These are phyloP conservation scores for Fusarium nurragi DNA, from an alignment of 2,329 filamentous ascomycete species.

Conservation along the genomic window DNA sequence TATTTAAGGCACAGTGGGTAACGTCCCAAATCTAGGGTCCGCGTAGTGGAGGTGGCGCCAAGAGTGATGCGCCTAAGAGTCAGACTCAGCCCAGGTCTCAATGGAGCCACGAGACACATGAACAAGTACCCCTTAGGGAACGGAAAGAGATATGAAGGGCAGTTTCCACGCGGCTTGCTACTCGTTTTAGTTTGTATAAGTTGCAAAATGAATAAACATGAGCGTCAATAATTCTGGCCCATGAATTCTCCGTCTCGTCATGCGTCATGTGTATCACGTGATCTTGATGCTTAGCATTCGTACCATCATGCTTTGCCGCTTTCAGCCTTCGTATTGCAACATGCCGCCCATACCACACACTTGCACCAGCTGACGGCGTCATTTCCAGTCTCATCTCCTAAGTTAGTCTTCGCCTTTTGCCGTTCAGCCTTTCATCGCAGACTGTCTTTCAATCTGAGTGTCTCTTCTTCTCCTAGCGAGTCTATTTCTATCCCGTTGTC, in stretches of 20 bases:
- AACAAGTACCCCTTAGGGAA: not conserved
- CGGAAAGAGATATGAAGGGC: not conserved
- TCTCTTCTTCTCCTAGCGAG: conserved; percentile 9
- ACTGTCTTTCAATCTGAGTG: conserved; percentile 8
- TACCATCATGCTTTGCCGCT: conserved; percentile 36
- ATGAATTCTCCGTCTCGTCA: conserved; percentile 8
- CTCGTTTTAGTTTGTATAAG: not conserved
- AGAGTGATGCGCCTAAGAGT: conserved; percentile 30
- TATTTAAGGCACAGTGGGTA: conserved; percentile 38
- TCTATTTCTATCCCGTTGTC: conserved; percentile 9
- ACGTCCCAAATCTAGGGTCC: conserved; percentile 35
- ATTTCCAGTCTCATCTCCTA: conserved; percentile 32
- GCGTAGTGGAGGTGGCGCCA: conserved; percentile 38
- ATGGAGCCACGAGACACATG: conserved; percentile 12
- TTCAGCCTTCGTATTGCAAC: conserved; percentile 26
- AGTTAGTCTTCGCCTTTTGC: conserved; percentile 31
- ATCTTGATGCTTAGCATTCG: conserved; percentile 10
- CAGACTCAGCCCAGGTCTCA: conserved; percentile 10
- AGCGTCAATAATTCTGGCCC: not conserved
- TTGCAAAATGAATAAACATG: not conserved
- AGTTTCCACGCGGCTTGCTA: not conserved
- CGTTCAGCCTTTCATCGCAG: conserved; percentile 16
- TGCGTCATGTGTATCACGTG: conserved; percentile 27
- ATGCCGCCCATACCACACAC: conserved; percentile 23
- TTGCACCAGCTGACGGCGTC: conserved; percentile 32